Percentiles rank a stretch among this genome's conserved stretches.
phyloP scores from a whole-genome alignment of 129 eudicot genomes.

The Tagetes erecta region DNA sequence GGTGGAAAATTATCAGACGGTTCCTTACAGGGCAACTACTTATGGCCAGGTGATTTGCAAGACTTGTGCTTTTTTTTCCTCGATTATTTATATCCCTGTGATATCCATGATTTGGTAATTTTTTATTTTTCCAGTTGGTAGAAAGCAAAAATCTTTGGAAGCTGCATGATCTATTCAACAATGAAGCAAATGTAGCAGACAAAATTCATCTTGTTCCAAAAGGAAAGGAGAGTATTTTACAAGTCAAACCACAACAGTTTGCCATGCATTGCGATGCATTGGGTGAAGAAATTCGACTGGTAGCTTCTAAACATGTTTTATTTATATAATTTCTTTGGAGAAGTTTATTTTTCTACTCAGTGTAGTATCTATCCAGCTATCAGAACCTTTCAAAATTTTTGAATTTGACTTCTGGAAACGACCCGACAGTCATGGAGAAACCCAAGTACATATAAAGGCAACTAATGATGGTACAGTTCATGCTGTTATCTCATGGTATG shows the following conservation, averaged over 20 bases:
- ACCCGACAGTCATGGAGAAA: slow-evolving; percentile 73
- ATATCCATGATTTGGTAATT: background rate
- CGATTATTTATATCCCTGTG: background rate
- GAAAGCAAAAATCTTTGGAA: slow-evolving; percentile 64
- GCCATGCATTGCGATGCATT: slow-evolving; percentile 88
- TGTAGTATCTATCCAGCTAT: slow-evolving; percentile 64
- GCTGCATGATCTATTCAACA: slow-evolving; percentile 66
- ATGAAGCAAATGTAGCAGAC: slow-evolving; percentile 56
- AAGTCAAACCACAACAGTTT: slow-evolving; percentile 62
- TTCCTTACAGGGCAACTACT: slow-evolving; percentile 75
- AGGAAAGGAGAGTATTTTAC: slow-evolving; percentile 45
- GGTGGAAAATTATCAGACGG: slow-evolving; percentile 69
- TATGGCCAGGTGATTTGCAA: slow-evolving; percentile 66
- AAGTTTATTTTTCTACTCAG: slow-evolving; percentile 33
- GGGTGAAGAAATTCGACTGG: slow-evolving; percentile 69
- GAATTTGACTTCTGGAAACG: slow-evolving; percentile 93
- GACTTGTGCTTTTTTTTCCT: background rate
- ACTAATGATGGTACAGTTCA: slow-evolving; percentile 67
- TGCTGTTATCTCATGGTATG: slow-evolving; percentile 93
- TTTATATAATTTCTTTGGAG: background rate
- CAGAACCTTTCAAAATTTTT: slow-evolving; percentile 91
- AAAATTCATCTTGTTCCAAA: slow-evolving; percentile 64
- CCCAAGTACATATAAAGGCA: slow-evolving; percentile 58
- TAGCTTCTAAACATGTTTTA: slow-evolving; percentile 18
- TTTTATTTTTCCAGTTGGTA: slow-evolving; percentile 54